Evolutionary conservation across 1,284 basidiomycete species (phyloP).

Genomic region (Fistulinella staudtii): DNA sequence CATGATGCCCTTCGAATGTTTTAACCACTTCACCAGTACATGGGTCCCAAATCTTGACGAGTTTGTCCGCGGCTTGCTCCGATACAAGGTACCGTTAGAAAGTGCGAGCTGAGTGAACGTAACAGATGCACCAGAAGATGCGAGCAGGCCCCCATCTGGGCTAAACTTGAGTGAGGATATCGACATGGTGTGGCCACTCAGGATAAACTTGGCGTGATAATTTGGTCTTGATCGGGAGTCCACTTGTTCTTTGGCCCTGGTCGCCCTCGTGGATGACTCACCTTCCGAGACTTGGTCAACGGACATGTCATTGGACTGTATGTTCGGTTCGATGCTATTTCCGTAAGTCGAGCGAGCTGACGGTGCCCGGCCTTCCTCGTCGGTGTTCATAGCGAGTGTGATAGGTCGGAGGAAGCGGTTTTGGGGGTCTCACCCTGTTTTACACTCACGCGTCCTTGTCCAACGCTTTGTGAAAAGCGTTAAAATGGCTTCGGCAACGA

Average conservation of each 20-base stretch:
- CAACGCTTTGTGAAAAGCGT: background rate
- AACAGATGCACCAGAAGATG: constrained; percentile 63
- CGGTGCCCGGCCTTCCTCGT: constrained; percentile 7
- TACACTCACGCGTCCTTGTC: background rate
- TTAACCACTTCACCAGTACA: constrained; percentile 67
- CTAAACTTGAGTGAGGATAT: constrained; percentile 79
- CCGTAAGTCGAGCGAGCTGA: background rate
- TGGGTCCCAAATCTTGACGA: constrained; percentile 75
- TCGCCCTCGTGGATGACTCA: background rate
- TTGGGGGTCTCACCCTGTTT: constrained; percentile 11
- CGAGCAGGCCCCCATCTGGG: constrained; percentile 67
- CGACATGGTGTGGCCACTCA: constrained; percentile 71
- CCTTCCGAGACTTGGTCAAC: constrained; percentile 6
- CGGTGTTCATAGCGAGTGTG: constrained; percentile 27
- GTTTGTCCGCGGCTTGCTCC: constrained; percentile 73
- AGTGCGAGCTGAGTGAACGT: constrained; percentile 1
- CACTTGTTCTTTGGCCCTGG: constrained; percentile 3
- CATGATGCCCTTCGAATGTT: constrained; percentile 66
- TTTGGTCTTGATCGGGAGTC: constrained; percentile 25
- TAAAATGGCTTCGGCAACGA: constrained; percentile 41
- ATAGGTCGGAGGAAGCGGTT: too few relatives aligned
- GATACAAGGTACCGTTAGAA: constrained; percentile 21
- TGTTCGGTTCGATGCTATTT: constrained; percentile 5
- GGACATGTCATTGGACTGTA: constrained; percentile 10
- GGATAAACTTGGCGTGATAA: constrained; percentile 46